A percentile compares a stretch with the other conserved stretches of the same genome.
These are phyloP conservation scores for Claviceps humidiphila DNA, from an alignment of 2,329 filamentous ascomycete genomes.

Conservation along the genomic window DNA sequence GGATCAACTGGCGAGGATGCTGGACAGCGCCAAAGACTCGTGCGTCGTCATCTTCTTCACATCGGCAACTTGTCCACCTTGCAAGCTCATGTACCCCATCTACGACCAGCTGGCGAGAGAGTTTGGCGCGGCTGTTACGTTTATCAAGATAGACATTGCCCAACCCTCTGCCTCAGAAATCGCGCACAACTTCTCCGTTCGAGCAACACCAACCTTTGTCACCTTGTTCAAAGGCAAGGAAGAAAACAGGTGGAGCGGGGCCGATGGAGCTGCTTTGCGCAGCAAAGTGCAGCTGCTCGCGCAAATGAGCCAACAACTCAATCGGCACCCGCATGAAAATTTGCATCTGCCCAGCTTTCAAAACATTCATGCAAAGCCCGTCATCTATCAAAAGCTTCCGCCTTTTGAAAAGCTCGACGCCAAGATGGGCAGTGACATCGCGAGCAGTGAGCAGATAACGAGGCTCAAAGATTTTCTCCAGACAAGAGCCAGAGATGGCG, in stretches of 20 bases:
- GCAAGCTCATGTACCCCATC: constrained; percentile 67
- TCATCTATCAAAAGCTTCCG: constrained; percentile 65
- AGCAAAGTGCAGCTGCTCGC: constrained; percentile 62
- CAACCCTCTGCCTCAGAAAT: constrained; percentile 50
- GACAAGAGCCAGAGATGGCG: constrained; percentile 39
- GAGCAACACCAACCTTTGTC: constrained; percentile 77
- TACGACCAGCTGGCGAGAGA: constrained; percentile 72
- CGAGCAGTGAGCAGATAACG: constrained; percentile 46
- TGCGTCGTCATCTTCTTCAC: constrained; percentile 88
- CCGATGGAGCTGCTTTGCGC: constrained; percentile 52
- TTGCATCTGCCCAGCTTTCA: constrained; percentile 60
- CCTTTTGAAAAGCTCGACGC: constrained; percentile 68
- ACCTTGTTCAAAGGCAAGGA: constrained; percentile 67
- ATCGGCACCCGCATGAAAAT: constrained; percentile 58
- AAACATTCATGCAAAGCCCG: constrained; percentile 47
- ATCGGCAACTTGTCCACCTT: constrained; percentile 72
- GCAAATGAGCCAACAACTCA: constrained; percentile 54
- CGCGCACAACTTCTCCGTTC: constrained; percentile 51
- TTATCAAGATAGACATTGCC: constrained; percentile 76
- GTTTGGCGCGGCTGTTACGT: constrained; percentile 48
- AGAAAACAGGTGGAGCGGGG: constrained; percentile 69
- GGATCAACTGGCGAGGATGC: constrained; percentile 17
- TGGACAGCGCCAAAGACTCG: constrained; percentile 47
- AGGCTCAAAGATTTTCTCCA: constrained; percentile 61
- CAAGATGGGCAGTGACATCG: constrained; percentile 53